These are phyloP conservation scores for Blastomyces parvus DNA, from an alignment of 2,329 filamentous ascomycete genomes.

Conservation along the genomic window DNA sequence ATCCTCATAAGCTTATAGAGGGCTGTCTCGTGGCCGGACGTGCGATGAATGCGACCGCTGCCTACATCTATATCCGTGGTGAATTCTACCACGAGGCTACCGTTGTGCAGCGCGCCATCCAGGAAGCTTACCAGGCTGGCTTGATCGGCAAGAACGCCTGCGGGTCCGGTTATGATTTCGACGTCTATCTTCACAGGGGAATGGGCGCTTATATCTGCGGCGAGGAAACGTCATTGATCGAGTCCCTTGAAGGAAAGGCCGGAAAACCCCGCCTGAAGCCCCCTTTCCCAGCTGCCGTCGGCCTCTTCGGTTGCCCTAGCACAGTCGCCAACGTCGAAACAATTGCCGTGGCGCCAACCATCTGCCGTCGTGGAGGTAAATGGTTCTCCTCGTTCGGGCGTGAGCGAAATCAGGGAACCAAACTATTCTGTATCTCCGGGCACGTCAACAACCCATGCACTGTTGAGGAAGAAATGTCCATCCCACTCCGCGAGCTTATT, in stretches of 20 bases:
- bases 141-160: conserved; percentile 98
- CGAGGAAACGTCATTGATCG: conserved; percentile 95
- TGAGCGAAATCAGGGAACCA: conserved; percentile 92
- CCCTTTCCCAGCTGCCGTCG: conserved; percentile 92
- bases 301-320: conserved; percentile 94
- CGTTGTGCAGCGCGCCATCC: conserved; percentile 86
- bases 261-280: conserved; percentile 98
- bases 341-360: conserved; percentile 87
- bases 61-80: conserved; percentile 98
- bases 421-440: conserved; percentile 96
- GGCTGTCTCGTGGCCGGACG: conserved; percentile 91
- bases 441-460: conserved; percentile 98
- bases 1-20: conserved; percentile 97
- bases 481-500: conserved; percentile 88
- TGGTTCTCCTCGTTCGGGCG: conserved; percentile 95
- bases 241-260: conserved; percentile 95
- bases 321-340: conserved; percentile 99
- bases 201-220: conserved; percentile 97
- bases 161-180: conserved; percentile 93
- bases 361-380: conserved; percentile 78
- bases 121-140: conserved; percentile 91
- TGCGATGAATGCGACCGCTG: conserved; percentile 97
- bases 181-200: conserved; percentile 91
- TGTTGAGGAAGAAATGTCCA: conserved; percentile 99
- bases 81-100: conserved; percentile 96